These are phyloP conservation scores for Forsythia suspensa DNA, from an alignment of 257 asterid species.

Conservation along the genomic window DNA sequence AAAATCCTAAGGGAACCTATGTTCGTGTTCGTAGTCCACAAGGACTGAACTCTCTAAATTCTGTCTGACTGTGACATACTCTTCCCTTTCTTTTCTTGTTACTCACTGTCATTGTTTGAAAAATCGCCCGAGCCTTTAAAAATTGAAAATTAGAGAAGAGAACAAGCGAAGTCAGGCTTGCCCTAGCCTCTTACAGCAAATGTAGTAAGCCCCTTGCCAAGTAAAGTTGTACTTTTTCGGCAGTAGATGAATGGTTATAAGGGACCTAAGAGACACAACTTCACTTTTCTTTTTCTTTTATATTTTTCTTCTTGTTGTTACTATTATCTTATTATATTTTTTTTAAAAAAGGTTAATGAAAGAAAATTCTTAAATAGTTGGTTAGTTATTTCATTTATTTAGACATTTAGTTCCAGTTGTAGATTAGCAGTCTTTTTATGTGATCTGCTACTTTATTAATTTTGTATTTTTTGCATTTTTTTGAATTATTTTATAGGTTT, in stretches of 20 bases:
- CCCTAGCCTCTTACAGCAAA: background rate
- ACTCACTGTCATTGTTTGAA: background rate
- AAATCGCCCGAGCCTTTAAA: background rate
- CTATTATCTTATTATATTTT: background rate
- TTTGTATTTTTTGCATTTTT: background rate
- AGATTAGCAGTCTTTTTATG: background rate
- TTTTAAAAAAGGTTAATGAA: background rate
- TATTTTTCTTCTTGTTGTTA: background rate
- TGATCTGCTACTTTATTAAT: background rate
- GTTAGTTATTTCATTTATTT: background rate
- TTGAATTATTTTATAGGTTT: background rate
- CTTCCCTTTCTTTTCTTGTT: background rate
- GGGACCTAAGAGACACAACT: background rate
- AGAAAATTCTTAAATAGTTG: background rate
- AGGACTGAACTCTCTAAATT: background rate
- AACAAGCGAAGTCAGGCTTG: background rate
- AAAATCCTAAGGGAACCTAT: background rate
- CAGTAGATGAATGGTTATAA: background rate
- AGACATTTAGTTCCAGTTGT: background rate
- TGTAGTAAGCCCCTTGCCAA: background rate
- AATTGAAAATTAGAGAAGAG: background rate
- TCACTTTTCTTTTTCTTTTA: background rate
- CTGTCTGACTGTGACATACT: background rate
- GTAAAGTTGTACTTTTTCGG: background rate
- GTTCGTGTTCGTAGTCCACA: background rate